Base-by-base conservation (phyloP, 495 filamentous ascomycete genomes). In the Durotheca rogersii region DNA sequence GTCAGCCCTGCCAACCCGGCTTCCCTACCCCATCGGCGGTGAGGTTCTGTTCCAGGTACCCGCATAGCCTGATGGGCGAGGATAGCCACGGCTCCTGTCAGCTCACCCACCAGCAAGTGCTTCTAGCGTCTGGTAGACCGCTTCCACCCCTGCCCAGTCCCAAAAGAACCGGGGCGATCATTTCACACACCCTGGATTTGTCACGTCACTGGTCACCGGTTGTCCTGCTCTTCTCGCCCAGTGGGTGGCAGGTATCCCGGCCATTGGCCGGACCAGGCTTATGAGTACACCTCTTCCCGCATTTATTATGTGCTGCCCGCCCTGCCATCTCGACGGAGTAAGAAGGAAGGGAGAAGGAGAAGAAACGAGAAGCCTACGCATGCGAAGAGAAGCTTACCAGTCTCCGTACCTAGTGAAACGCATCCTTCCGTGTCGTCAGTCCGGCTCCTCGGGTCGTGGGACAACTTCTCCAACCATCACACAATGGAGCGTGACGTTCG, bases 361-460 rank as follows among this genome's bases (percentile, higher is more conserved):
- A n/a, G n/a, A n/a, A n/a, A n/a, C n/a, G n/a, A n/a, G n/a, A n/a
- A n/a, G n/a, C n/a, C n/a, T n/a, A n/a, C 42, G 44, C 21, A 54
- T 19, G 12, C 33, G 4, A 40, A 59, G 44, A 41, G 48, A 58
- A 57, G 60, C 62, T 68, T 39, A 73, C 66, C 41, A 47, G 36
- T 40, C 21, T 42, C 39, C 61, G 89, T n/a, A n/a, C 85, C 52
- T 76, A 81, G 23, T 27, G 23, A 27, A 69, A 85, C 86, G 33
- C 76, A 81, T 16, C 77, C 82, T 42, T 81, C 82, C 33, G 76
- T 84, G 40, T 75, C 78, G 35, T 85, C 84, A 7, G 88, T 95
- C 43, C 83, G 89, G 53, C 76, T 95, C 14, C 73, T 93, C 45
- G 90, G 90, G 47, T 95, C 90, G 46, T 96, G 90, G 90, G 90